A percentile compares a stretch with the other conserved stretches of the same genome.
phyloP scores from a whole-genome alignment of 306 rosid species.

The Quercus variabilis region DNA sequence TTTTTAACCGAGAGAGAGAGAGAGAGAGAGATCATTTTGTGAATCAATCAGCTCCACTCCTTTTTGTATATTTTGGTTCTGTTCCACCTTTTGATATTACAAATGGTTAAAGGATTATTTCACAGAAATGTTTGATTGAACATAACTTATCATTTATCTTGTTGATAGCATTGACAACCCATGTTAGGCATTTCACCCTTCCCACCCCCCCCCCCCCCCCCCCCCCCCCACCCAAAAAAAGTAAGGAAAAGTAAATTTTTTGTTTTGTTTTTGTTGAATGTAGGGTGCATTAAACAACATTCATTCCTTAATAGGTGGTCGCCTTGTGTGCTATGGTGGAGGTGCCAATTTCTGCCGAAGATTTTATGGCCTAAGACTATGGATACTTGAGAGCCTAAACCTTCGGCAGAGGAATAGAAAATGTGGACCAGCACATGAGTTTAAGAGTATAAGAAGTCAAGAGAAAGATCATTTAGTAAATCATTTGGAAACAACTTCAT shows the following conservation, averaged over 20 bases:
- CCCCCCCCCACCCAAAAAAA: no score
- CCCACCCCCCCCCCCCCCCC: no score
- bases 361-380: constrained; percentile 55
- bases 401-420: constrained; percentile 21
- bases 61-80: not conserved
- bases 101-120: not conserved
- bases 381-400: constrained; percentile 54
- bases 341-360: constrained; percentile 44
- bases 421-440: constrained; percentile 29
- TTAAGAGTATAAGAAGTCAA: constrained; percentile 31
- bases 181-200: not conserved
- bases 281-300: constrained; percentile 42
- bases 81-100: not conserved
- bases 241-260: not conserved
- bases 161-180: not conserved
- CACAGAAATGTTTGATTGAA: not conserved
- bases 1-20: not conserved
- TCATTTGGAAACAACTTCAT: constrained; percentile 24
- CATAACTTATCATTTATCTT: not conserved
- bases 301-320: constrained; percentile 14
- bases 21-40: not conserved
- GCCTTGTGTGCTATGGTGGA: constrained; percentile 34
- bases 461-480: constrained; percentile 31
- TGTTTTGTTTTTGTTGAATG: constrained; percentile 1
- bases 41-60: not conserved